Evolutionary conservation across 805 yeast species (phyloP).

Genomic region (Wickerhamomyces queroliae): DNA sequence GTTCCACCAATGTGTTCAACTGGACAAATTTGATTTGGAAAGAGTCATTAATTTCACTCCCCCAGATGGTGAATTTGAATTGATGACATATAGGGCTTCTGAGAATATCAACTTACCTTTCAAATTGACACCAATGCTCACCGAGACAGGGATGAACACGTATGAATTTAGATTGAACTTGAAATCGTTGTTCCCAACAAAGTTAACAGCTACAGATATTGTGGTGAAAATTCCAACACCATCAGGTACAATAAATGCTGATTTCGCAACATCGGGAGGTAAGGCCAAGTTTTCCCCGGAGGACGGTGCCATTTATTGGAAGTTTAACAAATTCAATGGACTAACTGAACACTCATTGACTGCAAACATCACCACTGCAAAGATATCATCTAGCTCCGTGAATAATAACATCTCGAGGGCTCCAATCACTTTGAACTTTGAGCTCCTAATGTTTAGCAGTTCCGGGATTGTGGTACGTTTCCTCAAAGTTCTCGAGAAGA

Average conservation of each 20-base stretch:
- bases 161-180: slow-evolving; percentile 56
- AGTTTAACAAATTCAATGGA: slow-evolving; percentile 61
- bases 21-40: slow-evolving; percentile 60
- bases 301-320: slow-evolving; percentile 65
- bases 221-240: slow-evolving; percentile 67
- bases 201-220: slow-evolving; percentile 59
- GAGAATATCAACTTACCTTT: slow-evolving; percentile 69
- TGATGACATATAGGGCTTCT: slow-evolving; percentile 64
- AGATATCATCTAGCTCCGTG: slow-evolving; percentile 12
- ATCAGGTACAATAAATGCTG: slow-evolving; percentile 44
- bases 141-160: slow-evolving; percentile 34
- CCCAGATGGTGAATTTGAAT: slow-evolving; percentile 83
- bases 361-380: slow-evolving; percentile 41
- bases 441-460: slow-evolving; percentile 66
- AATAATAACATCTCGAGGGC: slow-evolving; percentile 40
- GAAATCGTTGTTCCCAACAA: slow-evolving; percentile 54
- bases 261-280: slow-evolving; percentile 47
- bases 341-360: slow-evolving; percentile 55
- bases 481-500: slow-evolving; percentile 56
- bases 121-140: slow-evolving; percentile 50
- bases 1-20: slow-evolving; percentile 81
- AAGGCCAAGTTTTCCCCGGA: slow-evolving; percentile 64
- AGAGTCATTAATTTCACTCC: slow-evolving; percentile 69
- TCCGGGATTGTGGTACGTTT: slow-evolving; percentile 73
- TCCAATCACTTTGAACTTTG: slow-evolving; percentile 67